A percentile compares a stretch with the other conserved stretches of the same genome.
These are phyloP conservation scores for Ophiostoma perfectum DNA, from an alignment of 2,329 filamentous ascomycete species.

Conservation along the genomic window DNA sequence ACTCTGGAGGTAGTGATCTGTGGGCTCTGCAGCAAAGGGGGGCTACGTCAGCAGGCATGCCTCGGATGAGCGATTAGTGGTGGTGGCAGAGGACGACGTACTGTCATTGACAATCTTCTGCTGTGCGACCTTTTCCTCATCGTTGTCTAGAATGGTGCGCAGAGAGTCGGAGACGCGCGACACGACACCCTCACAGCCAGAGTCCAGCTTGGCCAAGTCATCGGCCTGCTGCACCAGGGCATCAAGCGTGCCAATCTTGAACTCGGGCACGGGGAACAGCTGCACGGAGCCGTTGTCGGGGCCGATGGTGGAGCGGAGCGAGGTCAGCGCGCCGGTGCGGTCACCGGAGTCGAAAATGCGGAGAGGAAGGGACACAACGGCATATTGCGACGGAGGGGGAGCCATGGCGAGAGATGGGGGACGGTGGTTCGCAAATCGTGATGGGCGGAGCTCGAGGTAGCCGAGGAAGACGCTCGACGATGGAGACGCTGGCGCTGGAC, in stretches of 20 bases:
- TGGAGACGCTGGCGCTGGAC: neutral
- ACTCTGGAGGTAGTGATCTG: conserved; percentile 81
- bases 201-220: conserved; percentile 82
- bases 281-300: conserved; percentile 69
- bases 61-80: neutral
- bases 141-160: conserved; percentile 73
- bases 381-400: conserved; percentile 57
- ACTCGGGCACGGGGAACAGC: conserved; percentile 79
- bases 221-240: conserved; percentile 94
- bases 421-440: neutral
- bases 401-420: conserved; percentile 36
- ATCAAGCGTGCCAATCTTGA: conserved; percentile 97
- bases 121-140: conserved; percentile 73
- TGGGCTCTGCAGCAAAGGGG: conserved; percentile 66
- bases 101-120: conserved; percentile 95
- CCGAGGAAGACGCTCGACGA: neutral
- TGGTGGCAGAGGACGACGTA: conserved; percentile 35
- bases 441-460: conserved; percentile 10
- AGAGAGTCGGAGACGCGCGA: conserved; percentile 84
- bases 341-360: conserved; percentile 78
- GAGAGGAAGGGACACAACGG: conserved; percentile 83
- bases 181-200: conserved; percentile 73
- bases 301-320: conserved; percentile 66
- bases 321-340: conserved; percentile 72
- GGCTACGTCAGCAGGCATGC: conserved; percentile 3